Evolutionary conservation across 768 basidiomycete genomes (phyloP).

Genomic region (Podaxis sp.): DNA sequence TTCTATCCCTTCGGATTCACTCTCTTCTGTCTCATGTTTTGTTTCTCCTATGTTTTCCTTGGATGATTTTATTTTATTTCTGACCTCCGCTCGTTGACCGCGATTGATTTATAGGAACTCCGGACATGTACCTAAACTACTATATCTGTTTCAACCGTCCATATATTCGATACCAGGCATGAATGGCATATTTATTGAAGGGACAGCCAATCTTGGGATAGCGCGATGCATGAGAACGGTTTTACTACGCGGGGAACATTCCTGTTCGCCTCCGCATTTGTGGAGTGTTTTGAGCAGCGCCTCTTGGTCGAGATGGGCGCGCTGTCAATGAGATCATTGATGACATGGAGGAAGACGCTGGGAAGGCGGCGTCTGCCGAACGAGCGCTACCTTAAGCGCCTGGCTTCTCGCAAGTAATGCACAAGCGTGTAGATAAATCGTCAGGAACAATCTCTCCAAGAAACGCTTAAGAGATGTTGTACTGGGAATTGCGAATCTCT

Average conservation of each 20-base stretch:
- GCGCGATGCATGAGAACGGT: not conserved
- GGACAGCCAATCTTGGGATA: not conserved
- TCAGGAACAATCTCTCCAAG: not conserved
- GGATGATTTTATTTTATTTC: not conserved
- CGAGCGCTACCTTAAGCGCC: too few species aligned
- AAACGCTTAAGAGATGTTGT: not conserved
- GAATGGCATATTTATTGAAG: constrained; percentile 4
- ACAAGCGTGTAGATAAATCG: too few species aligned
- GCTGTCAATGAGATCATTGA: not conserved
- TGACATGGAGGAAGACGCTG: too few species aligned
- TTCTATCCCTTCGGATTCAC: not conserved
- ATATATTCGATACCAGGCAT: not conserved
- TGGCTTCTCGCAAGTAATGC: too few species aligned
- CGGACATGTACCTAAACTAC: not conserved
- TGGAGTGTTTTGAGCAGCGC: too few species aligned
- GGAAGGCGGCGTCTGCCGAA: not conserved
- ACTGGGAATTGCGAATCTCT: not conserved
- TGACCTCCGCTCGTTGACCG: not conserved
- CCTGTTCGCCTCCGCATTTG: too few species aligned
- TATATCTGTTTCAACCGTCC: not conserved
- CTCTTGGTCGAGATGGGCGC: not conserved
- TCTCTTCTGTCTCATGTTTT: not conserved
- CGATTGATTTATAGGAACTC: not conserved
- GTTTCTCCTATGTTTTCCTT: not conserved
- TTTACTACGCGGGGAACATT: too few species aligned